Conservation (phyloP, 495 filamentous ascomycete species). For the Rhypophila decipiens region DNA sequence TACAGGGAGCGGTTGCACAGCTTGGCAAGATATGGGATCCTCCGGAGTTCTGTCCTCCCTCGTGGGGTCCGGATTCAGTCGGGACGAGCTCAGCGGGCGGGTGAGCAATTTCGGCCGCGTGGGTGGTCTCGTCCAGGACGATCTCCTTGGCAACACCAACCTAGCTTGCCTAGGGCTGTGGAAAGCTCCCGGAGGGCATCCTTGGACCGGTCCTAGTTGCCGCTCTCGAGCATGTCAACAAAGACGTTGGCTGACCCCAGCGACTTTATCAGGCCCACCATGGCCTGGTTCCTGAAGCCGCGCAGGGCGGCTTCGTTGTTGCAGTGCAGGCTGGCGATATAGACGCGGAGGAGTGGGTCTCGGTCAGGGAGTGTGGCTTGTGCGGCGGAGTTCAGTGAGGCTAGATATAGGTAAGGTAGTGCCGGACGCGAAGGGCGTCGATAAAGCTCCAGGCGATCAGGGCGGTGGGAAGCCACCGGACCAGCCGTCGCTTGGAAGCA, state of each 20-base stretch:
- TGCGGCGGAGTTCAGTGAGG: too few species aligned
- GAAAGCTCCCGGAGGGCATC: constrained; percentile 56
- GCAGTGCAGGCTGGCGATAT: constrained; percentile 63
- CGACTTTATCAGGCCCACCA: constrained; percentile 48
- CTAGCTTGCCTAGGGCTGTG: constrained; percentile 40
- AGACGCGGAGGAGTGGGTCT: constrained; percentile 47
- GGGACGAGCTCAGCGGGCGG: constrained; percentile 28
- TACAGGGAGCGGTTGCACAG: constrained; percentile 54
- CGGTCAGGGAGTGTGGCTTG: too few species aligned
- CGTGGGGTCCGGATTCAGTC: constrained; percentile 56
- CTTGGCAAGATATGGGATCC: constrained; percentile 63
- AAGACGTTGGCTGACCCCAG: constrained; percentile 63
- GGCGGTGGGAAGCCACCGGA: too few species aligned
- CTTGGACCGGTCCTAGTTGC: constrained; percentile 67
- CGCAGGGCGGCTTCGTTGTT: constrained; percentile 61
- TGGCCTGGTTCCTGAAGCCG: constrained; percentile 53
- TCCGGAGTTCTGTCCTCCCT: constrained; percentile 46
- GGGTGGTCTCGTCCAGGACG: constrained; percentile 46
- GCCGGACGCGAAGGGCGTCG: too few species aligned
- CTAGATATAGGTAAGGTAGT: too few species aligned
- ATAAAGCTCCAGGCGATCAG: too few species aligned
- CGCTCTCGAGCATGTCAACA: constrained; percentile 65
- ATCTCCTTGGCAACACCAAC: constrained; percentile 52
- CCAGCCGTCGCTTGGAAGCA: too few species aligned
- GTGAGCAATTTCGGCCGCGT: constrained; percentile 47